Conservation (phyloP, 2,329 filamentous ascomycete genomes). For the Penicillium olsonii region DNA sequence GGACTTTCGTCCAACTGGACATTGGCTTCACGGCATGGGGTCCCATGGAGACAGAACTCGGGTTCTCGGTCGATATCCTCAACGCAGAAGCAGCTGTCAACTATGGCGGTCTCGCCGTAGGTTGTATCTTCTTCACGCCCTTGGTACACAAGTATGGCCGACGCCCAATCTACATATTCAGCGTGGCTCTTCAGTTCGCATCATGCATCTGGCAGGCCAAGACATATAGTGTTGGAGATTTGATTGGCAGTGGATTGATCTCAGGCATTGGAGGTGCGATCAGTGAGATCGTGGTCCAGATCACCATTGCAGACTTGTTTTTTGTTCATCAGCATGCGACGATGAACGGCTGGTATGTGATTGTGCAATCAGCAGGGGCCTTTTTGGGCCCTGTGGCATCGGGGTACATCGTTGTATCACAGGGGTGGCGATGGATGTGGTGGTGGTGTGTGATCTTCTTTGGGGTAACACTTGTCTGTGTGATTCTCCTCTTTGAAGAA, state of each 20-base stretch:
- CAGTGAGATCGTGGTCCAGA: conserved; percentile 48
- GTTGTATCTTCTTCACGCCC: conserved; percentile 48
- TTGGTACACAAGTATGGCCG: conserved; percentile 51
- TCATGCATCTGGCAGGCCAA: conserved; percentile 47
- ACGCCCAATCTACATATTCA: conserved; percentile 50
- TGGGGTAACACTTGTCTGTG: conserved; percentile 40
- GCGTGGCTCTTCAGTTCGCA: conserved; percentile 41
- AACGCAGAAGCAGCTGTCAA: conserved; percentile 50
- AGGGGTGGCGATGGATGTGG: conserved; percentile 56
- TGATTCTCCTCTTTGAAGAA: conserved; percentile 52
- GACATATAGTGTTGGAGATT: conserved; percentile 42
- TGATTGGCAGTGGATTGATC: conserved; percentile 47
- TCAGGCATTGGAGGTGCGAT: conserved; percentile 48
- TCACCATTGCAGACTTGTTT: conserved; percentile 51
- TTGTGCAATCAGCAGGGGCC: conserved; percentile 32
- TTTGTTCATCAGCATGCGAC: conserved; percentile 50
- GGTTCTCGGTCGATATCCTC: conserved; percentile 41
- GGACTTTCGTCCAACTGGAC: conserved; percentile 36
- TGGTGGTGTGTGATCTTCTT: conserved; percentile 52
- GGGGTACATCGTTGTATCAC: conserved; percentile 37
- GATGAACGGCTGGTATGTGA: conserved; percentile 52
- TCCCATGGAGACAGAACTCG: conserved; percentile 45
- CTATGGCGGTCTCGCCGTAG: conserved; percentile 45
- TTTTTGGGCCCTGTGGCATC: conserved; percentile 39
- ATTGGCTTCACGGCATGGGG: conserved; percentile 47